Conservation (phyloP, 352 stramenopile genomes). For the Peronosclerospora sorghi region DNA sequence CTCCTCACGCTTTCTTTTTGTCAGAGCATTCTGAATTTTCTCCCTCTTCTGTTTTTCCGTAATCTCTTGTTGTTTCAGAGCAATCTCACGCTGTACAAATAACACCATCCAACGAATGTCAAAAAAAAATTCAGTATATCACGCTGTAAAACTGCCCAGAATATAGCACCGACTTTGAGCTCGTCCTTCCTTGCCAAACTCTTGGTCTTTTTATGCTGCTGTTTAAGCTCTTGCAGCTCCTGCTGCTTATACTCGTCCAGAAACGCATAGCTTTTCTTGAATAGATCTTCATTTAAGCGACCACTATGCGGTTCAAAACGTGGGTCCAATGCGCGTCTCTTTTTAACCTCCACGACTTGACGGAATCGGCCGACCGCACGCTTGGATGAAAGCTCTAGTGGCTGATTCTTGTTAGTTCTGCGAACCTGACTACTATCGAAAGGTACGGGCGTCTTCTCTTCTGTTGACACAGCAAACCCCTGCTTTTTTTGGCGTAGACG, state of each 20-base stretch:
- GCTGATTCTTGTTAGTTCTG: slow-evolving; percentile 76
- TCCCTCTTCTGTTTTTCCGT: slow-evolving; percentile 64
- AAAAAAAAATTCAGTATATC: not conserved
- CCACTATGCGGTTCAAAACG: slow-evolving; percentile 79
- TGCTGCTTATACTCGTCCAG: slow-evolving; percentile 82
- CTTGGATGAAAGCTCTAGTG: slow-evolving; percentile 78
- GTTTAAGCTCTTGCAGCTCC: slow-evolving; percentile 80
- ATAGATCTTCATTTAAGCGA: slow-evolving; percentile 84
- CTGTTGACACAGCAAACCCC: slow-evolving; percentile 37
- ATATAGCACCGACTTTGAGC: slow-evolving; percentile 43
- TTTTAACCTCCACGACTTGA: slow-evolving; percentile 77
- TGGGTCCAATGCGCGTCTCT: slow-evolving; percentile 60
- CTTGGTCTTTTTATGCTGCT: slow-evolving; percentile 63
- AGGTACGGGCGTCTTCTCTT: not conserved
- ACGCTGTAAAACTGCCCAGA: not conserved
- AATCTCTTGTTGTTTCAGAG: slow-evolving; percentile 52
- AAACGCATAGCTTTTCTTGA: slow-evolving; percentile 83
- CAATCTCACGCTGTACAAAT: slow-evolving; percentile 47
- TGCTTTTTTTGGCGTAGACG: slow-evolving; percentile 69
- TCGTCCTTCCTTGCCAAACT: slow-evolving; percentile 58
- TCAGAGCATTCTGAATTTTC: slow-evolving; percentile 54
- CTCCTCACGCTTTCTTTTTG: slow-evolving; percentile 81
- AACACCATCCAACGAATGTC: not conserved
- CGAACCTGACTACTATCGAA: slow-evolving; percentile 2
- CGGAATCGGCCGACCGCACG: slow-evolving; percentile 67